Percentiles rank a stretch among this genome's conserved stretches.
phyloP scores from a whole-genome alignment of 495 filamentous ascomycete species.

The Aspergillus sclerotioniger region DNA sequence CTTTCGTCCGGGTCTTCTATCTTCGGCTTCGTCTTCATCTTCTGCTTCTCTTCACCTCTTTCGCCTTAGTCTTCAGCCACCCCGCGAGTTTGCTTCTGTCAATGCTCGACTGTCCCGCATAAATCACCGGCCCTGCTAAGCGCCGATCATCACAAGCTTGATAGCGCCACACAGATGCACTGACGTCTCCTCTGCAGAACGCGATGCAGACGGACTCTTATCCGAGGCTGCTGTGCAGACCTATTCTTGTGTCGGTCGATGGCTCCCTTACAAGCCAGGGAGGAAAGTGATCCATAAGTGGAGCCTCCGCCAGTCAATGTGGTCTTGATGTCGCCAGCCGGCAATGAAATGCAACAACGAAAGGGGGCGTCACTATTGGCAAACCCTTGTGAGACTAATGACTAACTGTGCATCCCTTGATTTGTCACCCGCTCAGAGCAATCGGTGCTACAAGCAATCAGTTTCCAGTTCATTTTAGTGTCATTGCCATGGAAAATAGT shows the following conservation, averaged over 20 bases:
- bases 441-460: background rate
- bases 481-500: too few species aligned
- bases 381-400: background rate
- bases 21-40: background rate
- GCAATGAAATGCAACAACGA: background rate
- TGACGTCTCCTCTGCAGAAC: background rate
- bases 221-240: background rate
- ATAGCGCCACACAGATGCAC: constrained; percentile 2
- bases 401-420: background rate
- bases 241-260: background rate
- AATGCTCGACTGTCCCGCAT: background rate
- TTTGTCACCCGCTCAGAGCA: background rate
- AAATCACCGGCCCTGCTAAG: background rate
- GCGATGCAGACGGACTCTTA: background rate
- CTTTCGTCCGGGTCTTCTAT: background rate
- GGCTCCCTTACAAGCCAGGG: too few species aligned
- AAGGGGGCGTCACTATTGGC: background rate
- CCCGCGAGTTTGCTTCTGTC: background rate
- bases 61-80: background rate
- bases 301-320: background rate
- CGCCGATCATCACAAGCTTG: constrained; percentile 4
- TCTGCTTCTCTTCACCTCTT: background rate
- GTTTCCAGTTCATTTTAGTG: background rate
- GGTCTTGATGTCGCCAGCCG: background rate
- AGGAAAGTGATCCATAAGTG: background rate